Evolutionary conservation across 2,329 filamentous ascomycete genomes (phyloP), one percentile per base, ranked within the genome.

Genomic region (Fusarium duplospermum): DNA sequence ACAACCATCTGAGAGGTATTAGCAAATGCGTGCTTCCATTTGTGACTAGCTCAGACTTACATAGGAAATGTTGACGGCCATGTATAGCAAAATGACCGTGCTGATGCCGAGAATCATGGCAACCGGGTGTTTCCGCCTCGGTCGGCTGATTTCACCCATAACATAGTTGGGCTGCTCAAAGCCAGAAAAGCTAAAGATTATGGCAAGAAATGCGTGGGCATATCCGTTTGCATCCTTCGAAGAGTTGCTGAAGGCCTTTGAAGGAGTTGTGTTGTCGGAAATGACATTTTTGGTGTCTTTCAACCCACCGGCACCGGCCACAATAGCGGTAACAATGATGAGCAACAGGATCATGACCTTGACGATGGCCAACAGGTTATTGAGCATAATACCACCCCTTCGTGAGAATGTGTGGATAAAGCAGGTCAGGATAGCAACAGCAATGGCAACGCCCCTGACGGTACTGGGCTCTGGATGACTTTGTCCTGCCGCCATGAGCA

Each of bases 311-410:
- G 75, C 79, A 1, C 72, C 79, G 4, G 83, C 82, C 13, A 80
- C 73, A 20, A 82, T 79, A 18, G 82, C 80, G 8, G 79, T 76
- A 9, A 79, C 65, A 18, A 83, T 76, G 61, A 89, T 86, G 11
- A 85, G 78, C 2, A 88, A 64, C 2, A 90, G 82, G 2, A 89
- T 83, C 54, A 81, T 73, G 4, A 88, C 77, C 71, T 90, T 90
- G 67, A 87, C 73, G 4, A 85, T 77, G 4, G 87, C 87, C 35
- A 89, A 80, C n/a, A 83, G 27, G 69, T 89, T 89, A 76, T 87
- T 88, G 27, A 89, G 74, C 24, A 81, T 76, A 50, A 89, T 88
- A 3, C 88, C 88, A 4, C 86, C 86, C 9, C 84, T 80, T 29
- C 88, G 81, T 50, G 86, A 89, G 42, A 83, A 77, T 4, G 82